Base-by-base conservation (phyloP, 257 asterid species). In the Solanum sparsipilum region DNA sequence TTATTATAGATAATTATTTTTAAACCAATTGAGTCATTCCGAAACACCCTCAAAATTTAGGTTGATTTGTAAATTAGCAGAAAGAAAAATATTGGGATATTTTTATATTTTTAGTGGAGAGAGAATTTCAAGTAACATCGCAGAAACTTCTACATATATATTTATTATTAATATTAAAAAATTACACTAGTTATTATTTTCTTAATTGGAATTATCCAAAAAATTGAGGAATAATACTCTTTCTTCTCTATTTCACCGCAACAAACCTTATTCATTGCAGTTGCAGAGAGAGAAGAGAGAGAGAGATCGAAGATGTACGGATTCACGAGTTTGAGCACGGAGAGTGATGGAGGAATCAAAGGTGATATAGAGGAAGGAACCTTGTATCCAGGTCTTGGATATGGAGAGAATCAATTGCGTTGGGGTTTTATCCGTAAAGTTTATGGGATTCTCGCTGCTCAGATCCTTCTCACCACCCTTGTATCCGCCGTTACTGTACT, bases 361-460 rank as follows among this genome's bases (percentile, higher is more conserved):
- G 90, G 88, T 4, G 93, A 91, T 82, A 78, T 91, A 39, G 93
- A 91, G 84, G 96, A 94, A 13, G 92, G 94, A 44, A 88, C 89
- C 79, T 90, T 97, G 78, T 95, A 95, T 88, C 99, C 99, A 4
- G 99, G 99, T 27, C 94, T 97, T 89, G 98, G 98, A 11, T 86
- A 89, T 90, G 99, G 98, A 27, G 99, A 97, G 92, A 97, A 96
- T 88, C 98, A 92, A 88, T 94, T 97, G 79, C 98, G 99, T 85
- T 97, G 99, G 99, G 99, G 98, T 16, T 97, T 97, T 91, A 95
- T 97, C 20, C 98, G 98, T 91, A 97, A 97, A 89, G 99, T 97
- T 6, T 97, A 97, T 88, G 98, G 98, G 13, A 96, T 97, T 70
- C 89, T 97, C 86, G 86, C 99, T 85, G 96, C 97, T 25, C 99